phyloP scores from a whole-genome alignment of 305 asterid species.

The Salvia sclarea region DNA sequence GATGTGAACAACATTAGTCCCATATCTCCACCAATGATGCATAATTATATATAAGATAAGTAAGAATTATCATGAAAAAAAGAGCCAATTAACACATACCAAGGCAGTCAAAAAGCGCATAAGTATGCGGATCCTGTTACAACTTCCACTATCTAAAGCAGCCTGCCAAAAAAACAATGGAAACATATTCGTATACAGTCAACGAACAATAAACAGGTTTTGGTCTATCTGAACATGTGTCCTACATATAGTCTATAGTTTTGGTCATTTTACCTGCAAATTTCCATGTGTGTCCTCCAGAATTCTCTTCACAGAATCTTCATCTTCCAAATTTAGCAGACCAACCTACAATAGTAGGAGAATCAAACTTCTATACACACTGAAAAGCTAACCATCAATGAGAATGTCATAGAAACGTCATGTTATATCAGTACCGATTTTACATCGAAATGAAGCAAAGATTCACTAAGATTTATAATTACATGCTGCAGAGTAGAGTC shows the following conservation, averaged over 20 bases:
- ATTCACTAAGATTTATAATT: not conserved
- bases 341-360: constrained; percentile 69
- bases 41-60: not conserved
- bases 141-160: constrained; percentile 69
- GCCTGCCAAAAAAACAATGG: constrained; percentile 49
- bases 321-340: constrained; percentile 87
- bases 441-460: constrained; percentile 3
- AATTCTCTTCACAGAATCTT: constrained; percentile 70
- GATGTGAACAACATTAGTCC: constrained; percentile 16
- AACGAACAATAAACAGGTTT: not conserved
- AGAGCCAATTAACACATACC: constrained; percentile 51
- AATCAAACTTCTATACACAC: constrained; percentile 16
- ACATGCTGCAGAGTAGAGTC: not conserved
- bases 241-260: constrained; percentile 23
- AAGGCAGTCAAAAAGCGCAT: constrained; percentile 85
- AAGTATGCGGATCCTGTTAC: constrained; percentile 74
- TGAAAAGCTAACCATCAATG: constrained; percentile 13
- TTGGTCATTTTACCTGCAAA: constrained; percentile 68
- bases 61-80: constrained; percentile 20
- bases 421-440: constrained; percentile 9
- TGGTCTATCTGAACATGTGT: constrained; percentile 7
- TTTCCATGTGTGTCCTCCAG: constrained; percentile 66
- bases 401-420: constrained; percentile 21
- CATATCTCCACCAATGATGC: constrained; percentile 16
- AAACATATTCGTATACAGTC: constrained; percentile 15